Conservation (phyloP, 345 rosid genomes). For the Mangifera indica region DNA sequence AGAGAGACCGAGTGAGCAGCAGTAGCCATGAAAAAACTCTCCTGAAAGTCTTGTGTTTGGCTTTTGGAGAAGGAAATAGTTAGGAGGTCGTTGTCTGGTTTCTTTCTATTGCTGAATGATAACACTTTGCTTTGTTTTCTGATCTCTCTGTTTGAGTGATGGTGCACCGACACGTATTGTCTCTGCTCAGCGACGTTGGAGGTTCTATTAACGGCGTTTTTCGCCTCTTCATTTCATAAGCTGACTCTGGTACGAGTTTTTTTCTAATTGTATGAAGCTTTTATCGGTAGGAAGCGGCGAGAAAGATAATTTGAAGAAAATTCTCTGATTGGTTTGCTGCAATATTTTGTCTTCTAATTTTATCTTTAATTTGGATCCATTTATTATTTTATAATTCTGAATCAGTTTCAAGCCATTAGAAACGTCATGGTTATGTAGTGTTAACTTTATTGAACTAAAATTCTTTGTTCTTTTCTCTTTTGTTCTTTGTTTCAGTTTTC, state of each 20-base stretch:
- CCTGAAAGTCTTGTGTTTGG: slow-evolving; percentile 5
- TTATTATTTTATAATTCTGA: not conserved
- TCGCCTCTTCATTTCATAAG: slow-evolving; percentile 23
- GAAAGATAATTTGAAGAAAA: slow-evolving; percentile 12
- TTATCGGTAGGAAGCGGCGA: not conserved
- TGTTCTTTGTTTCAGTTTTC: not conserved
- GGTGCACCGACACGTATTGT: slow-evolving; percentile 34
- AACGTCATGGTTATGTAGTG: slow-evolving; percentile 15
- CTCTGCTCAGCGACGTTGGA: not conserved
- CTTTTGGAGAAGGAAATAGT: slow-evolving; percentile 11
- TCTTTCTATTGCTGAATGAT: not conserved
- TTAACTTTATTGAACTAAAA: not conserved
- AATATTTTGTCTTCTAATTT: not conserved
- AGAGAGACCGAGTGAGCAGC: slow-evolving; percentile 13
- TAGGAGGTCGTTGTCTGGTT: not conserved
- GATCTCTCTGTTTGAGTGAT: slow-evolving; percentile 15
- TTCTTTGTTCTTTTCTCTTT: not conserved
- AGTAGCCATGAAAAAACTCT: not conserved
- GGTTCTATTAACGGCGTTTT: slow-evolving; percentile 19
- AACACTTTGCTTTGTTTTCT: not conserved
- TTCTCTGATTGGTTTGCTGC: slow-evolving; percentile 23
- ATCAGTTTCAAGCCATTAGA: not conserved
- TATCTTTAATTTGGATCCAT: not conserved
- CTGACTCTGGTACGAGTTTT: slow-evolving; percentile 23
- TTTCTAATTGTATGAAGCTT: not conserved